Conservation (phyloP, 2,329 filamentous ascomycete genomes). For the Ceratocystis cubensis region DNA sequence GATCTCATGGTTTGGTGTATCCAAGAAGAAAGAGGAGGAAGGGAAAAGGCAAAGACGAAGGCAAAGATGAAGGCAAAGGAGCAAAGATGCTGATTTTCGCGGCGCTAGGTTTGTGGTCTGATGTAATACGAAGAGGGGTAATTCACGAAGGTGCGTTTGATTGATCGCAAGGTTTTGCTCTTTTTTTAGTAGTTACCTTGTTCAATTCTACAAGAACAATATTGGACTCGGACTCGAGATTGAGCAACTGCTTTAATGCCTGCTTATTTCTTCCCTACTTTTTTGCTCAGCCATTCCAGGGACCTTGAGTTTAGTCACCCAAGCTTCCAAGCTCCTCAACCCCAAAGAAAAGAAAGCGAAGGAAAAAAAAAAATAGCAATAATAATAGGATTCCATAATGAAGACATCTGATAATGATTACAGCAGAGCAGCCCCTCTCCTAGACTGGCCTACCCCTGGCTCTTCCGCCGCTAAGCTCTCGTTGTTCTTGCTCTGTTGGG, state of each 20-base stretch:
- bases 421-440: background rate
- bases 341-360: background rate
- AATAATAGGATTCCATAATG: background rate
- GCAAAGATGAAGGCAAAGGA: background rate
- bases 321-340: conserved; percentile 5
- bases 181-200: background rate
- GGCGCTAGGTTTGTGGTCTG: background rate
- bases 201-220: background rate
- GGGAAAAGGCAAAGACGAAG: background rate
- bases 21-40: background rate
- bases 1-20: background rate
- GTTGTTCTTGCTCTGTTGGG: background rate
- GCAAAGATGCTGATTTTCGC: background rate
- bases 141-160: background rate
- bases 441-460: background rate
- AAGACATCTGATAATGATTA: background rate
- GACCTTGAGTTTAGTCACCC: background rate
- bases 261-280: background rate
- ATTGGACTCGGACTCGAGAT: background rate
- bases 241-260: background rate
- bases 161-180: background rate
- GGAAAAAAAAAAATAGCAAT: background rate
- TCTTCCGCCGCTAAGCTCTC: background rate
- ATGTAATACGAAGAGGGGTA: background rate
- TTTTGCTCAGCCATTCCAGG: conserved; percentile 2